Percentiles rank a stretch among this genome's conserved stretches.
Conservation (phyloP, 2,329 filamentous ascomycete genomes). For the Aspergillus bombycis region DNA sequence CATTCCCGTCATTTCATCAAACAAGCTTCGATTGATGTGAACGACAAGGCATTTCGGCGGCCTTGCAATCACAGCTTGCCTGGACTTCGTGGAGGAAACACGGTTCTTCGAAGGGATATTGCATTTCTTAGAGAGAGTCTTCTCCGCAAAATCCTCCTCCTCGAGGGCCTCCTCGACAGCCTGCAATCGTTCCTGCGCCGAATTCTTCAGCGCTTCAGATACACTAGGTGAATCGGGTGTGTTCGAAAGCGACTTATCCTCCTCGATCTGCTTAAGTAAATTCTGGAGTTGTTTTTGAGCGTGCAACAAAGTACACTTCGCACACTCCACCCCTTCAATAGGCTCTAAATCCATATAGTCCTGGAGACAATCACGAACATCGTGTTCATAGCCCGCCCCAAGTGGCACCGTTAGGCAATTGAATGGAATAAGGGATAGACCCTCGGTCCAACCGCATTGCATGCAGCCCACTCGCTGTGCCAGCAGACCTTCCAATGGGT, state of each 20-base stretch:
- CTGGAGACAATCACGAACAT: slow-evolving; percentile 78
- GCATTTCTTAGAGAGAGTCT: slow-evolving; percentile 65
- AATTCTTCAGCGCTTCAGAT: slow-evolving; percentile 42
- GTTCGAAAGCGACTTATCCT: slow-evolving; percentile 35
- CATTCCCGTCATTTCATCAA: slow-evolving; percentile 78
- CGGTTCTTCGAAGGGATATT: slow-evolving; percentile 69
- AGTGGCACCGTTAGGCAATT: slow-evolving; percentile 89
- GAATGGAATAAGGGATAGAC: slow-evolving; percentile 87
- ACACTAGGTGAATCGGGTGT: slow-evolving; percentile 29
- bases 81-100: slow-evolving; percentile 80
- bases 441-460: slow-evolving; percentile 82
- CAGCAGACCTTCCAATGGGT: slow-evolving; percentile 83
- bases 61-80: slow-evolving; percentile 82
- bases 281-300: slow-evolving; percentile 57
- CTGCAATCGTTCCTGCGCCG: slow-evolving; percentile 59
- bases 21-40: slow-evolving; percentile 90
- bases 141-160: slow-evolving; percentile 77
- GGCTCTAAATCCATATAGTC: slow-evolving; percentile 82
- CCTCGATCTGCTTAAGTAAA: slow-evolving; percentile 45
- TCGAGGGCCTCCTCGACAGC: slow-evolving; percentile 73
- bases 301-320: slow-evolving; percentile 79
- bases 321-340: slow-evolving; percentile 88
- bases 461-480: slow-evolving; percentile 90
- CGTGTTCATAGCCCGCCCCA: slow-evolving; percentile 66
- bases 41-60: slow-evolving; percentile 79